These are phyloP conservation scores for Dothidotthia symphoricarpi DNA, from an alignment of 2,329 filamentous ascomycete species.

Conservation along the genomic window DNA sequence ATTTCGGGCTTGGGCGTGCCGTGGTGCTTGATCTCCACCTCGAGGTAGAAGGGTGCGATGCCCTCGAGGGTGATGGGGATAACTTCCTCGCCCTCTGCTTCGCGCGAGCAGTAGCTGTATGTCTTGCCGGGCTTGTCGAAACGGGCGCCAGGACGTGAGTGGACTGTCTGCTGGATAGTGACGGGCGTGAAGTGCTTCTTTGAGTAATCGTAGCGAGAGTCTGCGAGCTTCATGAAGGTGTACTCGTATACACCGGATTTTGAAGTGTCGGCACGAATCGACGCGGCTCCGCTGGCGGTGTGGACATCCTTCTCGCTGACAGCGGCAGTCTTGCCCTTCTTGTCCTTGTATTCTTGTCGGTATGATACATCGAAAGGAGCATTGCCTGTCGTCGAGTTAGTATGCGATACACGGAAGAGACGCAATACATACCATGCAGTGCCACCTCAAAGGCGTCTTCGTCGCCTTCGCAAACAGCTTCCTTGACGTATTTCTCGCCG, in stretches of 20 bases:
- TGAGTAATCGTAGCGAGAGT: slow-evolving; percentile 80
- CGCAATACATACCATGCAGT: slow-evolving; percentile 62
- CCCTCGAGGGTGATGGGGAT: slow-evolving; percentile 86
- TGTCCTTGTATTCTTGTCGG: slow-evolving; percentile 69
- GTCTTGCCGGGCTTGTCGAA: slow-evolving; percentile 87
- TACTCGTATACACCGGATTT: slow-evolving; percentile 84
- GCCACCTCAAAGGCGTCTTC: slow-evolving; percentile 83
- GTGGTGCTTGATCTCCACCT: slow-evolving; percentile 91
- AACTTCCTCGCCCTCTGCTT: slow-evolving; percentile 75
- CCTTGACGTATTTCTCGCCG: slow-evolving; percentile 64
- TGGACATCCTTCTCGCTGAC: slow-evolving; percentile 71
- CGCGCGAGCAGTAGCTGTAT: slow-evolving; percentile 91
- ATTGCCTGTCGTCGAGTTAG: slow-evolving; percentile 54
- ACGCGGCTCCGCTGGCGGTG: slow-evolving; percentile 70
- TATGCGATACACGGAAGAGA: background rate
- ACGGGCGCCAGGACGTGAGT: slow-evolving; percentile 75
- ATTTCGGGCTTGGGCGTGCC: slow-evolving; percentile 75
- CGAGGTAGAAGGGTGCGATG: slow-evolving; percentile 81
- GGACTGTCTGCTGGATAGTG: slow-evolving; percentile 76
- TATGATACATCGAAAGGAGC: slow-evolving; percentile 84
- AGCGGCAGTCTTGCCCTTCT: slow-evolving; percentile 56
- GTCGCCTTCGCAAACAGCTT: slow-evolving; percentile 89
- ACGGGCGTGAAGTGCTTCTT: slow-evolving; percentile 64
- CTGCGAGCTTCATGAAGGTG: slow-evolving; percentile 76
- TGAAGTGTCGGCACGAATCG: slow-evolving; percentile 80